phyloP scores from a whole-genome alignment of 2,329 filamentous ascomycete species.

The Phialophora verrucosa region DNA sequence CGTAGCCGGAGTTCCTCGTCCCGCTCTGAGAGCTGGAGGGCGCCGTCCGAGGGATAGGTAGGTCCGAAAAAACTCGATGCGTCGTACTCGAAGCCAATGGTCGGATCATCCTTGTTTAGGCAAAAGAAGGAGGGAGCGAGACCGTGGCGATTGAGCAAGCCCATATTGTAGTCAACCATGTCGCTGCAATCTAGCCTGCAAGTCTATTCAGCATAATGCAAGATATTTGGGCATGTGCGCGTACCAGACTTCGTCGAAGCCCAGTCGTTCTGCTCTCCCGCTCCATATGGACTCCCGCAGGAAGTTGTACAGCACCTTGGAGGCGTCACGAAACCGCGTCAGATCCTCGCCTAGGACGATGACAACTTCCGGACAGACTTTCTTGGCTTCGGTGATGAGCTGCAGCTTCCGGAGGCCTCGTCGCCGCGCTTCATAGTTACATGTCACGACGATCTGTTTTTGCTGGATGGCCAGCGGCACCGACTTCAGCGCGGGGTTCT shows the following conservation, averaged over 20 bases:
- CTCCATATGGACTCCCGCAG: slow-evolving; percentile 79
- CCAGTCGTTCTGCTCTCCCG: slow-evolving; percentile 76
- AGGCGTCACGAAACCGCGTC: slow-evolving; percentile 81
- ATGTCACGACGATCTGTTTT: slow-evolving; percentile 90
- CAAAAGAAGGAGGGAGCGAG: slow-evolving; percentile 77
- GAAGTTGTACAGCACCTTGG: slow-evolving; percentile 78
- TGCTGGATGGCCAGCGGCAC: slow-evolving; percentile 84
- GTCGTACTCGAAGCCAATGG: slow-evolving; percentile 80
- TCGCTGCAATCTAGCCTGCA: slow-evolving; percentile 78
- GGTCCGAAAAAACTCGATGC: slow-evolving; percentile 70
- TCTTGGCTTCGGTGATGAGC: slow-evolving; percentile 79
- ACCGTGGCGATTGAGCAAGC: slow-evolving; percentile 70
- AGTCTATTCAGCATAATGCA: slow-evolving; percentile 22
- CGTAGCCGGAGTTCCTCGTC: slow-evolving; percentile 59
- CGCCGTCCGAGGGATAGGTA: slow-evolving; percentile 55
- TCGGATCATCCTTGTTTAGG: slow-evolving; percentile 73
- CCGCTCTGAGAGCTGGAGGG: slow-evolving; percentile 25
- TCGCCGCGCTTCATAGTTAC: slow-evolving; percentile 87
- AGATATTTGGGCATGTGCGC: slow-evolving; percentile 45
- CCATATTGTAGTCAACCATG: slow-evolving; percentile 80
- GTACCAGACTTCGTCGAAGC: slow-evolving; percentile 85
- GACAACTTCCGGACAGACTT: slow-evolving; percentile 79
- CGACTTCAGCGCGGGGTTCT: slow-evolving; percentile 73
- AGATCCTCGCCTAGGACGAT: slow-evolving; percentile 87
- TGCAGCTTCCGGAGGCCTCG: slow-evolving; percentile 75